Conservation (phyloP, 305 asterid genomes). For the Solanum hybrid region DNA sequence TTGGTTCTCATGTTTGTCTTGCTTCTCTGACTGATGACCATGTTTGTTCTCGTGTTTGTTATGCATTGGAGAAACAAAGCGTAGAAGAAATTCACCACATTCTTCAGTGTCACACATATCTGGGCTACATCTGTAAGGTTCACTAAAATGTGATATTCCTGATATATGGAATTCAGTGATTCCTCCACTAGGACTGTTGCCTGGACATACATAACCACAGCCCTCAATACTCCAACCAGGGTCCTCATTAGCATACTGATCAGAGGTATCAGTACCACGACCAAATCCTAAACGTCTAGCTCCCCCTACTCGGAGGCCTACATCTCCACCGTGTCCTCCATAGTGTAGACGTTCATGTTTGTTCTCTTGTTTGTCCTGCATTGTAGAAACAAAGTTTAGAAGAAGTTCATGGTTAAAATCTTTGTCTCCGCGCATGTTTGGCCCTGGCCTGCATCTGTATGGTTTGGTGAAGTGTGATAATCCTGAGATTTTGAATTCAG, state of each 20-base stretch:
- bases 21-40: neutral
- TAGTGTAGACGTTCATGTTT: neutral
- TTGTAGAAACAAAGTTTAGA: neutral
- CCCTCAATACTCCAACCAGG: neutral
- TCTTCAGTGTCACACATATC: neutral
- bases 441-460: neutral
- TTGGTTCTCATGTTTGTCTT: neutral
- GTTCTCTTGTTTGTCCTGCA: neutral
- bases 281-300: neutral
- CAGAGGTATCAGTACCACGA: neutral
- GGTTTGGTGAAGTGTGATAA: neutral
- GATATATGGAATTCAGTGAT: neutral
- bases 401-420: neutral
- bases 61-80: neutral
- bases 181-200: neutral
- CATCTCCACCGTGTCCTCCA: neutral
- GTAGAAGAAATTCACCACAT: neutral
- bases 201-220: neutral
- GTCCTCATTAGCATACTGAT: neutral
- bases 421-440: neutral
- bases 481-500: neutral
- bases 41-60: neutral
- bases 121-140: conserved; percentile 5
- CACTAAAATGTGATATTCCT: neutral
- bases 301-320: neutral